phyloP scores from a whole-genome alignment of 116 monocot genomes.

The Dioscorea cayenensis region DNA sequence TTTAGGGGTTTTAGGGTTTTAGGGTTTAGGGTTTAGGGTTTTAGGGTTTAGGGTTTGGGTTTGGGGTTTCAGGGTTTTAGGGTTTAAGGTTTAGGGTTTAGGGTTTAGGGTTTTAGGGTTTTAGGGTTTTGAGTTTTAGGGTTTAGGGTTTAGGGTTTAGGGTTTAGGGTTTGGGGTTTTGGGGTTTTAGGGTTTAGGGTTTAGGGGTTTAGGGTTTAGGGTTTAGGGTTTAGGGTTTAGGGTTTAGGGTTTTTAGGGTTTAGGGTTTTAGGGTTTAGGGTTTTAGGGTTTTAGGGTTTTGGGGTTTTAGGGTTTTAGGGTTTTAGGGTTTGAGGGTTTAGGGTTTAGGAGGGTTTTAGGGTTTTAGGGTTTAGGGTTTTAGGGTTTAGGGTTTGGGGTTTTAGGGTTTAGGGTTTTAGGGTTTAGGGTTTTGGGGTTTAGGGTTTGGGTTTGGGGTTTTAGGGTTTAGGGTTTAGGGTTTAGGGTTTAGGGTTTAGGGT shows the following conservation, averaged over 20 bases:
- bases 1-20: no score
- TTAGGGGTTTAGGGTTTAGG: conserved; percentile 3
- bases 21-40: no score
- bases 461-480: not conserved
- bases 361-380: conserved; percentile 8
- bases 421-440: conserved; percentile 1
- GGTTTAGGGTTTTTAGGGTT: conserved; percentile 4
- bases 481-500: conserved; percentile 2
- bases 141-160: conserved; percentile 4
- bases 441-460: not conserved
- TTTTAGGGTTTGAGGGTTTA: conserved; percentile 2
- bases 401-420: conserved; percentile 4
- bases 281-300: not conserved
- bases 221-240: conserved; percentile 3
- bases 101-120: conserved; percentile 7
- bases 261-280: conserved; percentile 4
- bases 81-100: not conserved
- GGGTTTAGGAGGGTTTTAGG: conserved; percentile 8
- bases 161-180: conserved; percentile 3
- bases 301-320: not conserved
- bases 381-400: conserved; percentile 9
- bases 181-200: conserved; percentile 1
- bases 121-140: not conserved
- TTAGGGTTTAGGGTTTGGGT: no score
- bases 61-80: no score